These are phyloP conservation scores for Colletotrichum trifolii DNA, from an alignment of 2,329 filamentous ascomycete genomes.

Conservation along the genomic window DNA sequence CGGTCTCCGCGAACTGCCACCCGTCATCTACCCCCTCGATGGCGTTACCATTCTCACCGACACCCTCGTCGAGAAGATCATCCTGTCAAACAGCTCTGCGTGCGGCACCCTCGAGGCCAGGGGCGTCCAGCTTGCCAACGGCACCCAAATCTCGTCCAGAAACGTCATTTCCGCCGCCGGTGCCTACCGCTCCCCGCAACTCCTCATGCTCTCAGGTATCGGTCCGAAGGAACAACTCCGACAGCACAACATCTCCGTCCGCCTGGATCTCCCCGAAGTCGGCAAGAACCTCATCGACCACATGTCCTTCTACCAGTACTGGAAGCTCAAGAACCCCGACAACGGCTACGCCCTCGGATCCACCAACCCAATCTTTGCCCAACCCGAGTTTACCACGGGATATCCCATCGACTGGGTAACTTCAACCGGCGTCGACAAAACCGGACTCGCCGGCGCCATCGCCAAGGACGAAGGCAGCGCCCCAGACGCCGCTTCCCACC, in stretches of 20 bases:
- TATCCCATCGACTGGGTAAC: constrained; percentile 52
- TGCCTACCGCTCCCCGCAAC: constrained; percentile 61
- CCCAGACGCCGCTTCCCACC: constrained; percentile 45
- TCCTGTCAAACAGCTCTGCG: constrained; percentile 13
- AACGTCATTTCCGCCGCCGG: constrained; percentile 57
- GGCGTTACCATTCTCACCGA: constrained; percentile 41
- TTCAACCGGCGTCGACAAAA: constrained; percentile 41
- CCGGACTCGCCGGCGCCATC: constrained; percentile 46
- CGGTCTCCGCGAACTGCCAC: constrained; percentile 41
- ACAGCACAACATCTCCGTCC: constrained; percentile 54
- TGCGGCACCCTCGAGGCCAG: constrained; percentile 36
- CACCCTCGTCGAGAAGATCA: constrained; percentile 40
- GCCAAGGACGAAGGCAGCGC: constrained; percentile 46
- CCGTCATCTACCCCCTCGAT: constrained; percentile 41
- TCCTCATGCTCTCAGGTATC: constrained; percentile 65
- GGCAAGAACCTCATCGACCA: constrained; percentile 61
- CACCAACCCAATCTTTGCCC: constrained; percentile 46
- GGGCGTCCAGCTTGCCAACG: constrained; percentile 44
- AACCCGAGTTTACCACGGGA: constrained; percentile 50
- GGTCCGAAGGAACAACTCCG: constrained; percentile 55
- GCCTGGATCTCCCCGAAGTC: constrained; percentile 58
- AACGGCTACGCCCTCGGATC: constrained; percentile 48
- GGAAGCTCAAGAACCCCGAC: constrained; percentile 45
- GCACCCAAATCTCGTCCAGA: constrained; percentile 39
- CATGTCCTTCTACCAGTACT: constrained; percentile 54